Conservation (phyloP, 495 filamentous ascomycete genomes). For the Rhizodiscina lignyota region DNA sequence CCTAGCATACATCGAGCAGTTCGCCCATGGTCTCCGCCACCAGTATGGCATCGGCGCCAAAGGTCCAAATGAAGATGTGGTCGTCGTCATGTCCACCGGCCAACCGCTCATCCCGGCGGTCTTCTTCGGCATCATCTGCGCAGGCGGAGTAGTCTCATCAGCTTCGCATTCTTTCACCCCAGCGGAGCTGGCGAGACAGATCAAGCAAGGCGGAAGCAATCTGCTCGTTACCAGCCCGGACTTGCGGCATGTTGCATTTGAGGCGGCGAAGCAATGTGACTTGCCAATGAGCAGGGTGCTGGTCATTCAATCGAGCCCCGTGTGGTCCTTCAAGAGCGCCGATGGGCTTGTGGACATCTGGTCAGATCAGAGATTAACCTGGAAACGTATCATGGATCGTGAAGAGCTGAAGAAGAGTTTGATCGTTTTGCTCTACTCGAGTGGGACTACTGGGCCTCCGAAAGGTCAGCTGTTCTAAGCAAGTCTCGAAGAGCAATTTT, state of each 20-base stretch:
- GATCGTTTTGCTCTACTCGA: conserved; percentile 19
- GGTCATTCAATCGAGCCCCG: conserved; percentile 7
- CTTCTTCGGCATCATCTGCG: conserved; percentile 32
- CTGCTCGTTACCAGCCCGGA: conserved; percentile 11
- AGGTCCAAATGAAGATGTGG: conserved; percentile 32
- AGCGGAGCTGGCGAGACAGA: conserved; percentile 26
- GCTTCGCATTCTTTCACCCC: conserved; percentile 25
- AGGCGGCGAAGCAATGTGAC: conserved; percentile 10
- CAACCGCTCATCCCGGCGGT: conserved; percentile 28
- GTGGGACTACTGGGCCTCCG: conserved; percentile 25
- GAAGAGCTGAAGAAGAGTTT: conserved; percentile 19
- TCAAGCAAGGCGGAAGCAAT: conserved; percentile 17
- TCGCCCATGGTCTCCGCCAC: conserved; percentile 29
- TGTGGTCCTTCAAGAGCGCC: conserved; percentile 7
- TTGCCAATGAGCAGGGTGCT: conserved; percentile 8
- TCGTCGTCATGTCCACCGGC: conserved; percentile 31
- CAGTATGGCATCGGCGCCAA: conserved; percentile 29
- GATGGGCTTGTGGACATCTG: conserved; percentile 9
- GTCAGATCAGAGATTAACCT: conserved; percentile 16
- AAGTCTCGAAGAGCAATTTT: background rate
- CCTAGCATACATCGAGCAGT: conserved; percentile 24
- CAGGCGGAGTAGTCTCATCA: conserved; percentile 33
- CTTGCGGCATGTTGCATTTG: conserved; percentile 7
- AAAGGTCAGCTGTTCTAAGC: conserved; percentile 13
- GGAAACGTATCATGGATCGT: conserved; percentile 28